Evolutionary conservation across 495 filamentous ascomycete species (phyloP).

Genomic region (Penicillium daleae): DNA sequence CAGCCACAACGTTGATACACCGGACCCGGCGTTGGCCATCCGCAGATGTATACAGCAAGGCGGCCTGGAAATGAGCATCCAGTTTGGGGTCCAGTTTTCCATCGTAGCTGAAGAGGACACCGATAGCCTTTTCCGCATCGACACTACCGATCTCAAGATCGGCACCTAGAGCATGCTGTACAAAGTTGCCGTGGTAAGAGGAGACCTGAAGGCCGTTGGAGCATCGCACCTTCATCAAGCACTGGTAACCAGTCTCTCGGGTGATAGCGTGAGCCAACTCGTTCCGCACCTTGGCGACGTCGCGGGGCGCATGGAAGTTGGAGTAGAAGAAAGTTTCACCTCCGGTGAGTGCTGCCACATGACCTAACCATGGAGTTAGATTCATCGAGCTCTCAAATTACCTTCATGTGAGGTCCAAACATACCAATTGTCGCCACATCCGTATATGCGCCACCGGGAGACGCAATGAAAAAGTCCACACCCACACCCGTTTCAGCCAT

Average conservation of each 20-base stretch:
- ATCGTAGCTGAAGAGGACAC: slow-evolving; percentile 92
- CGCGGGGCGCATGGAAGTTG: slow-evolving; percentile 87
- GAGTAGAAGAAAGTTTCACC: slow-evolving; percentile 96
- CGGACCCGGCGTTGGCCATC: slow-evolving; percentile 87
- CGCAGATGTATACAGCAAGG: slow-evolving; percentile 90
- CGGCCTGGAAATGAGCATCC: slow-evolving; percentile 97
- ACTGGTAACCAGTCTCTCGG: slow-evolving; percentile 92
- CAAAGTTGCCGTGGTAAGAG: slow-evolving; percentile 92
- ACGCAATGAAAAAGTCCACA: slow-evolving; percentile 90
- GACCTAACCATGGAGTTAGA: slow-evolving; percentile 33
- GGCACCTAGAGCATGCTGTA: slow-evolving; percentile 91
- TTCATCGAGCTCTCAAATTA: not conserved
- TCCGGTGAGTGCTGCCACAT: slow-evolving; percentile 64
- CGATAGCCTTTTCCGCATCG: slow-evolving; percentile 91
- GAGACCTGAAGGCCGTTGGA: slow-evolving; percentile 95
- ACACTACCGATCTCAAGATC: slow-evolving; percentile 94
- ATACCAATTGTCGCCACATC: slow-evolving; percentile 93
- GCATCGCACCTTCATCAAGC: slow-evolving; percentile 97
- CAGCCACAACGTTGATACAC: slow-evolving; percentile 91
- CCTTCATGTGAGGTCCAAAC: slow-evolving; percentile 26
- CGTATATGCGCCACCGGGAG: slow-evolving; percentile 85
- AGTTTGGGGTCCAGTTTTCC: slow-evolving; percentile 95
- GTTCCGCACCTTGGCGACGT: slow-evolving; percentile 78
- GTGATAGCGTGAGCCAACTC: slow-evolving; percentile 90
- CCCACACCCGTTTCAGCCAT: slow-evolving; percentile 89